Evolutionary conservation across 2,329 filamentous ascomycete genomes (phyloP).

Genomic region (Paecilomyces dactylethromorphus): DNA sequence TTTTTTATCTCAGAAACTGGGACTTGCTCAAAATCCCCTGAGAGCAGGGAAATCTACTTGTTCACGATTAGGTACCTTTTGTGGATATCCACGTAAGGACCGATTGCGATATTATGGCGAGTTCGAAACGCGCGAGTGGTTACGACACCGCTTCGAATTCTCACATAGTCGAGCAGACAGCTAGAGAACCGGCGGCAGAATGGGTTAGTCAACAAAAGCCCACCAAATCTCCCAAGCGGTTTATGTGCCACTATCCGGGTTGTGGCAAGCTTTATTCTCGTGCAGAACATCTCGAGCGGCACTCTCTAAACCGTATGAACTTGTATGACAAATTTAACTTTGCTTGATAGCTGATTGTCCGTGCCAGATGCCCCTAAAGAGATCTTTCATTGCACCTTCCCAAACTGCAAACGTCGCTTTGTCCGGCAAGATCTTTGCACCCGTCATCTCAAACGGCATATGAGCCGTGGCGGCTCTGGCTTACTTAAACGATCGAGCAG

Average conservation of each 20-base stretch:
- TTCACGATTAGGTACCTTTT: no score
- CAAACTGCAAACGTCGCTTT: constrained; percentile 83
- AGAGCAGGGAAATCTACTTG: no score
- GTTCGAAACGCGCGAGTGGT: not conserved
- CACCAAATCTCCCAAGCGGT: constrained; percentile 46
- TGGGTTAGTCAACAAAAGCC: constrained; percentile 31
- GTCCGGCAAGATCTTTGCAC: constrained; percentile 90
- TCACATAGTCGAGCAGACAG: not conserved
- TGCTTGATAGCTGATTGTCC: constrained; percentile 4
- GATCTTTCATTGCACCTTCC: constrained; percentile 89
- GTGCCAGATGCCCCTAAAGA: constrained; percentile 77
- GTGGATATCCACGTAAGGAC: no score
- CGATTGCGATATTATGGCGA: not conserved
- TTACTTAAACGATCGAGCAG: constrained; percentile 44
- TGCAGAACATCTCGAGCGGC: constrained; percentile 92
- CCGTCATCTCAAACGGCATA: constrained; percentile 74
- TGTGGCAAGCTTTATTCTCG: constrained; percentile 96
- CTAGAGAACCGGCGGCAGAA: constrained; percentile 2
- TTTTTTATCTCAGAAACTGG: not conserved
- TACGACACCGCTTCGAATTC: not conserved
- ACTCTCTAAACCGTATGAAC: constrained; percentile 81
- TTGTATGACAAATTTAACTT: not conserved
- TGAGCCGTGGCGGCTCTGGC: constrained; percentile 46
- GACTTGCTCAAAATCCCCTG: not conserved
- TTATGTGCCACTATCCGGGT: constrained; percentile 74